A percentile compares a stretch with the other conserved stretches of the same genome.
These are phyloP conservation scores for Tulasnella sp. DNA, from an alignment of 768 basidiomycete species.

Conservation along the genomic window DNA sequence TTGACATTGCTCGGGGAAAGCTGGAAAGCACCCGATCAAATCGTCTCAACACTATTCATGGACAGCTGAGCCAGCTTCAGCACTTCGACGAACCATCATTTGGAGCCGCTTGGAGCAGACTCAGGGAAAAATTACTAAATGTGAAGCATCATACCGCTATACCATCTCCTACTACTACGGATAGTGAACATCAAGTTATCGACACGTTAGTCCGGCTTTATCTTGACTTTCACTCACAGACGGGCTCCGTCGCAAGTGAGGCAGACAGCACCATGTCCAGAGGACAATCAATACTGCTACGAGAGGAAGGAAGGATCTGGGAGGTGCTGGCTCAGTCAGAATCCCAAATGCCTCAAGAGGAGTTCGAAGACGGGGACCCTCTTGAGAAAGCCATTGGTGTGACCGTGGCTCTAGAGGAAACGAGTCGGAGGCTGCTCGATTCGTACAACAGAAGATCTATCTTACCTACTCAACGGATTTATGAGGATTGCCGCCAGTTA, in stretches of 20 bases:
- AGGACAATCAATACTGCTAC: slow-evolving; percentile 43
- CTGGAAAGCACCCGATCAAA: slow-evolving; percentile 47
- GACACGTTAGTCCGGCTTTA: background rate
- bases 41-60: slow-evolving; percentile 33
- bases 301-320: slow-evolving; percentile 55
- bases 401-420: slow-evolving; percentile 21
- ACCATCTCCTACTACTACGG: background rate
- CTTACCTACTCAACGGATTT: slow-evolving; percentile 51
- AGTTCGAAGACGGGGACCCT: background rate
- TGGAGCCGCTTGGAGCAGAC: background rate
- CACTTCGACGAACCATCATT: background rate
- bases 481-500: slow-evolving; percentile 55
- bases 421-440: slow-evolving; percentile 40
- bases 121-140: background rate
- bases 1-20: slow-evolving; percentile 38
- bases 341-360: background rate
- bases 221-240: background rate
- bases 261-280: slow-evolving; percentile 32
- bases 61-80: background rate
- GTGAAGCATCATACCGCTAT: background rate
- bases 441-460: slow-evolving; percentile 54
- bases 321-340: slow-evolving; percentile 25
- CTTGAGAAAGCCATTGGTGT: slow-evolving; percentile 20
- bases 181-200: background rate
- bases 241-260: too few species aligned